These are phyloP conservation scores for Phoenix roebelenii DNA, from an alignment of 176 grass and related monocot species.

Conservation along the genomic window DNA sequence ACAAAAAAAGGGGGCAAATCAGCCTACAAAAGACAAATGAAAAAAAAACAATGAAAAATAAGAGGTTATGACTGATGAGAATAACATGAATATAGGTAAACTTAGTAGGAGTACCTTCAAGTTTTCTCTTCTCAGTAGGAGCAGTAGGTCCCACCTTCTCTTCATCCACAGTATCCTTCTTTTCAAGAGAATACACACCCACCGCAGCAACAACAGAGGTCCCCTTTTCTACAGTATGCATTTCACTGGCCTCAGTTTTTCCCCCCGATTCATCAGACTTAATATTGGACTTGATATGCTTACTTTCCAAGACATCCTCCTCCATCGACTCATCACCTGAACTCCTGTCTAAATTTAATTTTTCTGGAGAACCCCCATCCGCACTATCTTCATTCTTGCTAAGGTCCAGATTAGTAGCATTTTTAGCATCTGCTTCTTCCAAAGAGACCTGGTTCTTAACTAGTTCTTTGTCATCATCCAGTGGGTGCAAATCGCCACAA, in stretches of 20 bases:
- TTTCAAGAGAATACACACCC: slow-evolving; percentile 22
- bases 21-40: no score
- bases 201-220: slow-evolving; percentile 30
- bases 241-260: slow-evolving; percentile 39
- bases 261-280: slow-evolving; percentile 31
- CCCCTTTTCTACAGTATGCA: slow-evolving; percentile 36
- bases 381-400: slow-evolving; percentile 35
- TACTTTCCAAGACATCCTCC: slow-evolving; percentile 77
- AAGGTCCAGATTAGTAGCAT: slow-evolving; percentile 34
- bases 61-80: no score
- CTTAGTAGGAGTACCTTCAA: slow-evolving; percentile 43
- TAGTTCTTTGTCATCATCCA: slow-evolving; percentile 47
- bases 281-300: slow-evolving; percentile 52
- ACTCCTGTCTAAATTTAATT: slow-evolving; percentile 96
- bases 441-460: slow-evolving; percentile 59
- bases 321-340: slow-evolving; percentile 99
- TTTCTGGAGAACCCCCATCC: slow-evolving; percentile 71
- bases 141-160: slow-evolving; percentile 23
- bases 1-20: no score
- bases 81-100: no score
- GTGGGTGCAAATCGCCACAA: slow-evolving; percentile 62
- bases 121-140: slow-evolving; percentile 78
- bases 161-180: slow-evolving; percentile 50
- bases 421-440: slow-evolving; percentile 59
- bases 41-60: no score